Base-by-base conservation (phyloP, 2,329 filamentous ascomycete species). In the Moelleriella libera region DNA sequence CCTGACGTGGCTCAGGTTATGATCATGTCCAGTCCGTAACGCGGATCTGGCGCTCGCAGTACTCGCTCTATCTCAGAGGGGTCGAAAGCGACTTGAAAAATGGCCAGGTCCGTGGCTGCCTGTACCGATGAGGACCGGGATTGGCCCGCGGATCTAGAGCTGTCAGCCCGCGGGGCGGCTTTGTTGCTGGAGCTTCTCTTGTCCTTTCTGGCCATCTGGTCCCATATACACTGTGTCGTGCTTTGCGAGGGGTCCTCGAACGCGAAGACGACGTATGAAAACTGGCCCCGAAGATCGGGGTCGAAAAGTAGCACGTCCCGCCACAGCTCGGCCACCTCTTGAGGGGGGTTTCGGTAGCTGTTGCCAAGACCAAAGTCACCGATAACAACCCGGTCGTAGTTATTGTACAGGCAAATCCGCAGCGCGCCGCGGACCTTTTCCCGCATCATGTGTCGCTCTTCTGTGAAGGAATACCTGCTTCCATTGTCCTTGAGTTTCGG, bases 351-450 rank as follows among this genome's bases (percentile, higher is more conserved):
- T 54, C 76, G 72, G 58, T 78, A 76, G 39, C 71, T 69, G 51
- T 80, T 80, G 43, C 80, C 80, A 6, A 82, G 67, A 2, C 80
- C 80, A 57, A 82, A 84, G 53, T 79, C 79, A 28, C 77, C 78
- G 49, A 83, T 74, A 45, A 79, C 75, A 28, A 83, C 67, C 49
- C 72, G 70, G 41, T 68, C 64, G 56, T 80, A 77, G 49, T 69
- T 67, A 55, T 78, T 72, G 56, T 72, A 76, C 14, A 75, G 75
- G 52, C 83, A 85, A 52, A 88, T 85, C 44, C 80, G 74, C 14
- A 88, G 73, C 2, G 83, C 80, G 1, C 78, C 76, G 28, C 79
- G 76, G 61, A 88, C 81, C 64, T 88, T 87, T 56, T 83, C 80
- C 56, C 73, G 74, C 65, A 86, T 83, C 60, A 87, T 71, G 53